Base-by-base conservation (phyloP, 1,139 yeast species). In the Candida albicans region DNA sequence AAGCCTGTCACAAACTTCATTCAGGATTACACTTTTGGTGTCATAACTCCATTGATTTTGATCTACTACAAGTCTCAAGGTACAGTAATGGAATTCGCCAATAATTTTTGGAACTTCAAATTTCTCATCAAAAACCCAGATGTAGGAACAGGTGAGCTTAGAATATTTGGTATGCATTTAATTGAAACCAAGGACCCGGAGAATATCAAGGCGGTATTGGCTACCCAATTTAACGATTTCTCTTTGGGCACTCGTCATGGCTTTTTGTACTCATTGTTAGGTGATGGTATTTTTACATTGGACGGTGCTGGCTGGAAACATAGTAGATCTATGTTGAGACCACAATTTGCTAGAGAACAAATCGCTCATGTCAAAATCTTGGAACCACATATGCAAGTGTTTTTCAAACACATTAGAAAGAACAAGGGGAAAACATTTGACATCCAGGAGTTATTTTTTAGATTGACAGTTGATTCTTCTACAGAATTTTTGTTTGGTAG, bases 401-500 rank as follows among this genome's bases (percentile, higher is more conserved):
- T 77, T 40, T 59, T 67, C 24, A 56, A 59, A 33, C 67, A 63
- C 37, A 52, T 76, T 40, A 49, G 53, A 28, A 48, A 52, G 15
- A 40, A 51, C 36, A 45, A 56, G 1, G 68, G 66, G 8, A 42
- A 50, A 24, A 46, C 53, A 5, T 54, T 73, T 47, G 68, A 73
- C 48, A 48, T 73, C 27, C 76, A 71, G 49, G 68, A 67, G 35
- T 58, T 67, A 37, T 68, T 71, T 47, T 70, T 62, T 60, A 61
- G 61, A 47, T 62, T 79, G 43, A 80, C 85, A 10, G 67, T 80
- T 48, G 85, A 80, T 56, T 72, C 81, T 24, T 77, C 84, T 8
- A 75, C 83, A 22, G 84, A 80, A 57, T 78, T 79, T 53, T 65
- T 80, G 52, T 79, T 80, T 61, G 85, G 85, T 8, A 79, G 73